Conservation (phyloP, 2,329 filamentous ascomycete genomes). For the Stagonosporopsis tanaceti region DNA sequence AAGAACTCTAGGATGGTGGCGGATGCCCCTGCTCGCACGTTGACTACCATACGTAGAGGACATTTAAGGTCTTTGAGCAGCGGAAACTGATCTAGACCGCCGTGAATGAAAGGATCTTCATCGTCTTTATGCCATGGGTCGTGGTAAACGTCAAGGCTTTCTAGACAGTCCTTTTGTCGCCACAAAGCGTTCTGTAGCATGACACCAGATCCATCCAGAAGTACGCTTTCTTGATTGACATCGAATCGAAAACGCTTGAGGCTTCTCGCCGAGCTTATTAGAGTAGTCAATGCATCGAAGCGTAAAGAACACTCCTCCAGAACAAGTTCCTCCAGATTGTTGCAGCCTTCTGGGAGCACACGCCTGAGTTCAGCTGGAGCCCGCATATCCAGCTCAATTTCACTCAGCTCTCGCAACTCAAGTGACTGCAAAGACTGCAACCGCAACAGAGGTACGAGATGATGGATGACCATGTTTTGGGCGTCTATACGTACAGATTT, state of each 20-base stretch:
- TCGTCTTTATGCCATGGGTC: slow-evolving; percentile 7
- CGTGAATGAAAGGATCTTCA: slow-evolving; percentile 1
- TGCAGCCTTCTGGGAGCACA: slow-evolving; percentile 25
- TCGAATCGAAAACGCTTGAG: slow-evolving; percentile 30
- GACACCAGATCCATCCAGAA: slow-evolving; percentile 6
- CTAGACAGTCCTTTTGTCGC: slow-evolving; percentile 23
- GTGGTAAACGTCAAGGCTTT: slow-evolving; percentile 20
- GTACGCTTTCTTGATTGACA: slow-evolving; percentile 5
- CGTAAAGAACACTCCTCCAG: slow-evolving; percentile 24
- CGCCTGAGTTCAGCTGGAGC: slow-evolving; percentile 20
- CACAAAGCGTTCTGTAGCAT: slow-evolving; percentile 15
- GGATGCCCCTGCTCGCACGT: slow-evolving; percentile 1
- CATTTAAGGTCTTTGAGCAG: slow-evolving; percentile 24
- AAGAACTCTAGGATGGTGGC: slow-evolving; percentile 23
- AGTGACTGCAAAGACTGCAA: slow-evolving; percentile 32
- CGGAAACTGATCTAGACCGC: slow-evolving; percentile 22
- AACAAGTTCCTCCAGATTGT: slow-evolving; percentile 28
- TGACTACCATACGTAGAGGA: slow-evolving; percentile 21
- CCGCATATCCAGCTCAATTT: slow-evolving; percentile 6
- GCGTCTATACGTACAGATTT: slow-evolving; percentile 27
- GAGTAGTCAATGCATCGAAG: slow-evolving; percentile 18
- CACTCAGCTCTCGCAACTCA: slow-evolving; percentile 20
- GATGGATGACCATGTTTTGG: slow-evolving; percentile 15
- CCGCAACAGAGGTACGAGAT: slow-evolving; percentile 34
- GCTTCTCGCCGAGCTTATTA: slow-evolving; percentile 26